Base-by-base conservation (phyloP, 352 stramenopile genomes). In the Phytopythium chamaehyphon region DNA sequence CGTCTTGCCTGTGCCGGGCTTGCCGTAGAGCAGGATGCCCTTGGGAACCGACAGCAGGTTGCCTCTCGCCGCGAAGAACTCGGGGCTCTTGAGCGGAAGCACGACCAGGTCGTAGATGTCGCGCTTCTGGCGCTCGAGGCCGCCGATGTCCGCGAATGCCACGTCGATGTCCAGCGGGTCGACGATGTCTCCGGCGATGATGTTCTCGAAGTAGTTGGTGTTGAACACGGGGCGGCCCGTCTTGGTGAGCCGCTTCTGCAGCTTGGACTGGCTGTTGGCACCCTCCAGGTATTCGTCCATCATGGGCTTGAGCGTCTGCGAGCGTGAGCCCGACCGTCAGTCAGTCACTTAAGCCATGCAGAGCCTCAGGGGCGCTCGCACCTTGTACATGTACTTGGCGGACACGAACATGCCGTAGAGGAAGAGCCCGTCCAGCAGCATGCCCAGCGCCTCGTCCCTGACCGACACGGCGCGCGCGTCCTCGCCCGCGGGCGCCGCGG, bases 31-130 rank as follows among this genome's bases (percentile, higher is more conserved):
- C 51, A 96, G 50, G 55, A 90, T 92, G 16, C 80, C 79, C 62
- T 93, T 94, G 3, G 93, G 93, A 19, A 90, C 85, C 21, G 81
- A 81, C 31, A 98, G 74, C 58, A 95, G 61, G 33, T 91, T 95
- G 19, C 76, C 84, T n/a, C 81, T 74, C 14, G 77, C 74, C n/a
- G 69, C 64, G 60, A 98, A 98, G 51, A 98, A 85, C 65, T 98
- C 86, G 9, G 95, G 94, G 35, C 80, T 82, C 50, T 96, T 73
- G 28, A 98, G 76, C 26, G 86, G 87, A 33, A 98, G 71, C 74
- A 99, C 88, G 6, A 98, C 92, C 24, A 98, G 73, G 58, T 99
- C 94, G 61, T 97, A 88, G 55, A 99, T 95, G 68, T 98, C 95
- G 46, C 89, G 77, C 69, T 98, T 98, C 57, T 98, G 92, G 16